phyloP scores from a whole-genome alignment of 2,329 filamentous ascomycete species.

The Colletotrichum brevisporum region DNA sequence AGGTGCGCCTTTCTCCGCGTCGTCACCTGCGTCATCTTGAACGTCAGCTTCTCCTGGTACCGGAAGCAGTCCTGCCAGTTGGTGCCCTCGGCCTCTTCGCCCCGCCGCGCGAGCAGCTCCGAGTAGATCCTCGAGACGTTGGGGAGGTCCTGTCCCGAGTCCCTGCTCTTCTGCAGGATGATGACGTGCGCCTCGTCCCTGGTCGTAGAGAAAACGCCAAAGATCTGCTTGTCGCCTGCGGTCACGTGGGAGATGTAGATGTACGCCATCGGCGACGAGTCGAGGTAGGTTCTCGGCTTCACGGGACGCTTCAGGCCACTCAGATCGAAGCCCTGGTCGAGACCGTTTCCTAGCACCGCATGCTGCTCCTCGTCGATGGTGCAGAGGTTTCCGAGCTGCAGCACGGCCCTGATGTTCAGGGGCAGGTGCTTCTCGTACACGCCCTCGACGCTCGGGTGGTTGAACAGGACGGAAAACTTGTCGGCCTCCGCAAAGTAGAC shows the following conservation, averaged over 20 bases:
- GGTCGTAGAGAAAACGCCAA: constrained; percentile 90
- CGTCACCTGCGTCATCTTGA: constrained; percentile 89
- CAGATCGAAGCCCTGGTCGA: constrained; percentile 95
- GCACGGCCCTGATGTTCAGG: constrained; percentile 85
- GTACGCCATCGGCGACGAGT: constrained; percentile 81
- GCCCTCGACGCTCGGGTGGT: constrained; percentile 94
- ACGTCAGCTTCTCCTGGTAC: constrained; percentile 88
- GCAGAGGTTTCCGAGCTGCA: constrained; percentile 91
- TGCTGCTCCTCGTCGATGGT: constrained; percentile 93
- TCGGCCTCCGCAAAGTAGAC: constrained; percentile 87
- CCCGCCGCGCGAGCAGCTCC: constrained; percentile 78
- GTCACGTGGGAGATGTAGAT: constrained; percentile 94
- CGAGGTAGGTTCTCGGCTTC: constrained; percentile 79
- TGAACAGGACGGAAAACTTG: constrained; percentile 86
- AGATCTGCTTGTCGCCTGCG: constrained; percentile 91
- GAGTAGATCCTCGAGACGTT: constrained; percentile 91
- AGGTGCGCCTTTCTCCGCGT: constrained; percentile 91
- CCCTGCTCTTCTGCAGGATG: constrained; percentile 86
- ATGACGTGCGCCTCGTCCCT: constrained; percentile 86
- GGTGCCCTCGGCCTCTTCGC: constrained; percentile 76
- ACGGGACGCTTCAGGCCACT: constrained; percentile 77
- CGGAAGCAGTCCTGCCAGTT: constrained; percentile 85
- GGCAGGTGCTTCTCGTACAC: constrained; percentile 97
- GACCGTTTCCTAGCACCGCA: constrained; percentile 90
- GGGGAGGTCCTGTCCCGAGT: constrained; percentile 84